Evolutionary conservation across 495 filamentous ascomycete genomes (phyloP), one percentile per base, ranked within the genome.

Genomic region (Podospora australis): DNA sequence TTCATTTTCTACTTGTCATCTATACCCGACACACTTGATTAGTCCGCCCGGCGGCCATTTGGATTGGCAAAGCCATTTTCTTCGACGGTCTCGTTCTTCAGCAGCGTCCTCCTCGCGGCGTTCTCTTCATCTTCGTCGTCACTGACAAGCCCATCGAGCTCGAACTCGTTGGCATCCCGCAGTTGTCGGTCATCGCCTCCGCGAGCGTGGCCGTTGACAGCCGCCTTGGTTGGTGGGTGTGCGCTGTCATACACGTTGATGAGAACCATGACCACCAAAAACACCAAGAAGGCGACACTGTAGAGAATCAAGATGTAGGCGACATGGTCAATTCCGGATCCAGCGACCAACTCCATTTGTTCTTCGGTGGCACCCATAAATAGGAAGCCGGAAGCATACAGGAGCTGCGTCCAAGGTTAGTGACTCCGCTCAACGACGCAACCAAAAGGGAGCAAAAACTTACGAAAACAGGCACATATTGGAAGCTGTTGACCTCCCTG

Each of bases 311-410:
- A 75, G 36, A 96, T 73, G 63, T 97, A 97, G 9, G 90, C 83
- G 36, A 97, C 88, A 62, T 94, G 86, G 29, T 86, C 87, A 60
- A 97, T 82, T 44, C 82, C 77, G 3, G 82, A 83, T 38, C 77
- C 71, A 38, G 77, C 69, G 10, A 97, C 69, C 1, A 96, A 68
- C 28, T 74, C 58, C 85, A 97, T 91, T 62, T 98, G 91, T 63
- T 97, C 91, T 65, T 98, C 92, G 2, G 87, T 96, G 20, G 94
- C 92, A 42, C 87, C 84, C 89, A 96, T 94, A 73, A 98, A 97
- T 45, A 96, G 77, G 68, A 98, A 94, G 23, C 92, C 92, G 3
- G 92, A 89, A 32, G 92, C 89, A 58, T 85, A 95, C 16, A 97
- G 80, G 17, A 97, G 78, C 88, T 95, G 45, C n/a, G 23, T 6